Percentiles rank a stretch among this genome's conserved stretches.
These are phyloP conservation scores for Sugiyamaella paludigena DNA, from an alignment of 1,139 yeast species.

Conservation along the genomic window DNA sequence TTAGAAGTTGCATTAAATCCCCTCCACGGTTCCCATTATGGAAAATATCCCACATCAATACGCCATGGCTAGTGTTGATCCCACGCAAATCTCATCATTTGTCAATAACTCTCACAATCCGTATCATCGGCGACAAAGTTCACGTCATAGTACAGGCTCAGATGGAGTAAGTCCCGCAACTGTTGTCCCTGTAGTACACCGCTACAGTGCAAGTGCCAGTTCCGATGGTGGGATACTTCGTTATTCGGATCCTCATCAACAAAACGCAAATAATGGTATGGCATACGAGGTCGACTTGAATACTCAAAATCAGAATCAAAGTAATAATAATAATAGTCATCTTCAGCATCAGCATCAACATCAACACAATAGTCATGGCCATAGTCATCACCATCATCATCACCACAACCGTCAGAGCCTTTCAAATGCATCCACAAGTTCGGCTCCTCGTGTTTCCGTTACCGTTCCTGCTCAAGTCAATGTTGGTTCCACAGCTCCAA, in stretches of 20 bases:
- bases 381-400: too few species aligned
- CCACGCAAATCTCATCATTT: not conserved
- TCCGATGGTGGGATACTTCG: not conserved
- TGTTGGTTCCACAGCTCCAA: conserved; percentile 59
- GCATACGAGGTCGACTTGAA: too few species aligned
- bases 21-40: conserved; percentile 1
- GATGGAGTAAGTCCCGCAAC: not conserved
- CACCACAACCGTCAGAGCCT: too few species aligned
- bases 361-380: not conserved
- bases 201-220: not conserved
- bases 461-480: conserved; percentile 54
- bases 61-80: conserved; percentile 8
- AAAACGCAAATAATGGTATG: too few species aligned
- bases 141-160: not conserved
- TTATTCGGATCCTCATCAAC: too few species aligned
- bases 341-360: conserved; percentile 6
- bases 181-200: conserved; percentile 1
- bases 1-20: too few species aligned
- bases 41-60: conserved; percentile 3
- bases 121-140: not conserved
- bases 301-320: not conserved
- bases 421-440: too few species aligned
- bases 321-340: not conserved
- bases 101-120: conserved; percentile 4
- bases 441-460: too few species aligned